Base-by-base conservation (phyloP, 2,329 filamentous ascomycete species). In the Phialophora expanda region DNA sequence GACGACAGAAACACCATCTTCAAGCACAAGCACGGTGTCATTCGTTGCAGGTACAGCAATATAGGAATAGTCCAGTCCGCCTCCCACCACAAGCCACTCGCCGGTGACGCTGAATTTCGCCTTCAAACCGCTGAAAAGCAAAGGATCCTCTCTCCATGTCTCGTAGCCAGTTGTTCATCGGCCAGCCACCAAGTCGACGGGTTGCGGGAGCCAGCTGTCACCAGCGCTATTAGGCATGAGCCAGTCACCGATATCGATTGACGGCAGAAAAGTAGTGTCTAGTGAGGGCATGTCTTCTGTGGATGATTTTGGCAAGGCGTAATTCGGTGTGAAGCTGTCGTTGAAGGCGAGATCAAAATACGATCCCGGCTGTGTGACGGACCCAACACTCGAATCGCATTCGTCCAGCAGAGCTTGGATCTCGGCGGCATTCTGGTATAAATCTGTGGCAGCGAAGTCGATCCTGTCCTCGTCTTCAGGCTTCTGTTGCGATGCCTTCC, bases 401-500 rank as follows among this genome's bases (percentile, higher is more conserved):
- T 26, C 34, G 12, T 58, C 34, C 22, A 58, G 22, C 56, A 58
- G 34, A 20, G 56, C 56, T 8, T 58, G 30, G 17, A 58, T 41
- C 20, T 58, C 60, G 24, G 50, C 51, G 3, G 50, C 51, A 44
- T 62, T 62, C 26, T 46, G 22, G 20, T 48, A 55, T 34, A 62
- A n/a, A 38, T 56, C 38, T 6, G 11, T 28, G 7, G 30, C 56
- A n/a, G 14, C 38, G 24, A 14, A 1, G 22, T 32, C 22, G 24
- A 2, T 22, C 5, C 14, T 20, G 22, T 24, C 24, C 3, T 50
- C 34, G 32, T 62, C 34, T 30, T 56, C 51, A 26, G 34, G 32
- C 41, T n/a, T 38, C 8, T 46, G 30, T 9, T n/a, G 60, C n/a
- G 60, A 48, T 17, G 51, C 60, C 44, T 48, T 62, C n/a, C 55